Evolutionary conservation across 2,329 filamentous ascomycete genomes (phyloP), one percentile per base, ranked within the genome.

Genomic region (Bipolaris bicolor): DNA sequence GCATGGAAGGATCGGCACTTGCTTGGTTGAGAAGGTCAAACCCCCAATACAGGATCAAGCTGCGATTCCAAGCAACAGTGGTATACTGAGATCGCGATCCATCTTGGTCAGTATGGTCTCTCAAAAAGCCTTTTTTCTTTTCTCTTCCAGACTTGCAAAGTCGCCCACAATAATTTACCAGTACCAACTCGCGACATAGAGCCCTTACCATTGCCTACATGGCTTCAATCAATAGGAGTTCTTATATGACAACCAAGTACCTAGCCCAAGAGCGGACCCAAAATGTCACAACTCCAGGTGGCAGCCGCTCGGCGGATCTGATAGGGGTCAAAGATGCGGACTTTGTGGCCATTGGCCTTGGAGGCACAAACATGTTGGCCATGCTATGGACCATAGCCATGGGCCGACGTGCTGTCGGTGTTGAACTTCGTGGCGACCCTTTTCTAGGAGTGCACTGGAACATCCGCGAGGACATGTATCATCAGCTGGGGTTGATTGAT

Each of bases 381-480:
- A 65, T 65, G 63, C 20, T 64, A n/a, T 65, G 58, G 61, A 36
- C 63, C 0, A 44, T 65, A 41, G 53, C 58, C 2, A 63, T 60
- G 58, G 63, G 63, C 16, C 49, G 46, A 13, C 55, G 61, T 11
- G 52, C 58, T 7, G 58, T 65, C 7, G 61, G 63, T 31, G 61
- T 65, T 18, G 61, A 64, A 1, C 37, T 64, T 34, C 61, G 63
- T 1, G 58, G 61, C 13, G 61, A 64, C 18, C 61, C 63, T 5
- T 62, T 65, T n/a, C 48, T 65, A 7, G 63, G 58, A 4, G 63
- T 65, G 5, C 61, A 65, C 39, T 65, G 63, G 61, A 65, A 64
- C 22, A 65, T 65, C n/a, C 56, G 61, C 20, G 53, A 62, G 43
- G 61, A 64, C 2, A 53, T 65, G 56, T 65, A 64, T 15, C 63